Evolutionary conservation across 164 flowering plant species (phyloP).

Genomic region (Stephania japonica): DNA sequence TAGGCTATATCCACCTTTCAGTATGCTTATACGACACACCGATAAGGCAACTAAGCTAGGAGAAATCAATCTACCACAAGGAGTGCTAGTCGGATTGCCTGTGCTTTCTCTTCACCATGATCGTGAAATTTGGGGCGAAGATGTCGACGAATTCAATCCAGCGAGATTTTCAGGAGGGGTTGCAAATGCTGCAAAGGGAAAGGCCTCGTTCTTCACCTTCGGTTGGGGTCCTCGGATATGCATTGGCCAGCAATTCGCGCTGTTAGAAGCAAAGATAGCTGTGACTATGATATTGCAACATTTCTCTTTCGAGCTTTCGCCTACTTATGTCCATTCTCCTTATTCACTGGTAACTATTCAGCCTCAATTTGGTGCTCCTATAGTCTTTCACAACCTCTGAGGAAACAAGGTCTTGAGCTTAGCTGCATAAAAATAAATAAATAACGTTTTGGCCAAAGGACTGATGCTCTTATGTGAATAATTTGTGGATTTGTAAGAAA

Average conservation of each 20-base stretch:
- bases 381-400: neutral
- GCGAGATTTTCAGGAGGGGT: neutral
- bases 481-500: too few species aligned
- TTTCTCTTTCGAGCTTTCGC: neutral
- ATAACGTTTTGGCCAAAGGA: too few species aligned
- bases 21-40: neutral
- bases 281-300: neutral
- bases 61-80: neutral
- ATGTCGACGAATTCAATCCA: neutral
- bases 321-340: neutral
- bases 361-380: neutral
- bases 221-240: neutral
- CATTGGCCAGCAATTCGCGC: neutral
- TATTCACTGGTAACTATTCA: neutral
- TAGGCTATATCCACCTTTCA: neutral
- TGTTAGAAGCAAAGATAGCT: conserved; percentile 1
- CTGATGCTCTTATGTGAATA: too few species aligned
- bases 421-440: too few species aligned
- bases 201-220: neutral
- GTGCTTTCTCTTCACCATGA: neutral
- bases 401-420: too few species aligned
- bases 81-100: neutral
- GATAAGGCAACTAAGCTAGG: neutral
- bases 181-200: neutral
- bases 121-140: neutral